Evolutionary conservation across 2,329 filamentous ascomycete genomes (phyloP), one percentile per base, ranked within the genome.

Genomic region (Alternaria sp.): DNA sequence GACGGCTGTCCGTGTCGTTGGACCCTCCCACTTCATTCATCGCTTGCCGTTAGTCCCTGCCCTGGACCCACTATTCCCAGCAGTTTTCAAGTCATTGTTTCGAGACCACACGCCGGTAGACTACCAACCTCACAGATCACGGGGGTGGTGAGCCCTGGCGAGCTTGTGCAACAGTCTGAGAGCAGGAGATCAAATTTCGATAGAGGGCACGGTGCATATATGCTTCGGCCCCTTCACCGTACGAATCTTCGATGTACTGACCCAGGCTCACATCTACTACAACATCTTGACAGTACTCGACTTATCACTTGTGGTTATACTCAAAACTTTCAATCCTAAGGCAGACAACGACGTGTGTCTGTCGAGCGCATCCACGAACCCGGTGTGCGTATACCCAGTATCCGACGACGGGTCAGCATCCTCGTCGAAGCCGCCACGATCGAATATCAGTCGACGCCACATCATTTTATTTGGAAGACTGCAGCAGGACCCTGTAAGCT

Each of bases 401-500:
- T 66, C 67, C 65, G 61, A 65, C 68, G 61, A 73, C 71, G 69
- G 64, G 67, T 66, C 65, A 69, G 67, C 63, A 62, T 68, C 61
- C 59, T 69, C 69, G 70, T 62, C 65, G 70, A 73, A 72, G 69
- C 70, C 72, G 75, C 74, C 75, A 76, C 75, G 42, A 62, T 68
- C 66, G 65, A 64, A 67, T 57, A 66, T 61, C 64, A 65, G 51
- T 59, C 59, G 66, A 69, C 74, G 75, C 75, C 75, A 78, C 75
- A 71, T 65, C 57, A 49, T 70, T 73, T 57, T 64, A 73, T 74
- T 71, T 67, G 68, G 69, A 63, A 67, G 54, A 64, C 64, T 74
- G 73, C 75, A 76, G 71, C 63, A 72, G 48, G 73, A 69, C 72
- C 75, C 71, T 65, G 76, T 78, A 77, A 63, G 76, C 70, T 75